Evolutionary conservation across 1,284 basidiomycete genomes (phyloP).

Genomic region (Rhodotorula sp.): DNA sequence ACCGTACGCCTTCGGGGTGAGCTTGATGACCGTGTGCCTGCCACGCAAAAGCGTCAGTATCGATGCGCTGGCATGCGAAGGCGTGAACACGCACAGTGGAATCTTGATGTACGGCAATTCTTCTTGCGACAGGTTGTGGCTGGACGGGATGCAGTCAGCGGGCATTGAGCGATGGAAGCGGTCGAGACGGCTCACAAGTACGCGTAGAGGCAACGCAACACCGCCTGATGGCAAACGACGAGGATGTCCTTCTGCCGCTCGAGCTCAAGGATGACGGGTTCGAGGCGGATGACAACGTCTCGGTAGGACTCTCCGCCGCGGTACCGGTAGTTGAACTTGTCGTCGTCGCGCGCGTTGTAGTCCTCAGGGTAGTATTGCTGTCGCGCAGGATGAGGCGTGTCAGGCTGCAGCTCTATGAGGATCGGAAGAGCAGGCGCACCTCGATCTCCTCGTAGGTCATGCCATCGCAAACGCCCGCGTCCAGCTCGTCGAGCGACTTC

Average conservation of each 20-base stretch:
- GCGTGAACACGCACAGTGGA: constrained; percentile 45
- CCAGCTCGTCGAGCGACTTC: constrained; percentile 97
- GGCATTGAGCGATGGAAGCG: constrained; percentile 13
- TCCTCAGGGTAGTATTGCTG: constrained; percentile 95
- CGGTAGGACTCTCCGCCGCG: constrained; percentile 87
- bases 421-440: too few relatives aligned
- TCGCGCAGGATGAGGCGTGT: too few relatives aligned
- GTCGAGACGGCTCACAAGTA: constrained; percentile 52
- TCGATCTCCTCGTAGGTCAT: constrained; percentile 99
- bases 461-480: constrained; percentile 97
- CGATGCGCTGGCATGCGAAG: too few relatives aligned
- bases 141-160: constrained; percentile 47
- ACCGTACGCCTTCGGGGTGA: constrained; percentile 97
- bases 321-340: constrained; percentile 99
- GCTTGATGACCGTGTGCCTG: constrained; percentile 88
- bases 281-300: constrained; percentile 63
- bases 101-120: constrained; percentile 95
- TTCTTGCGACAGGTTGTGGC: constrained; percentile 85
- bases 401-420: too few relatives aligned
- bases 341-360: constrained; percentile 96
- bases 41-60: too few relatives aligned
- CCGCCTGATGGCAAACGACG: constrained; percentile 95
- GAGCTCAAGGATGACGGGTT: constrained; percentile 98
- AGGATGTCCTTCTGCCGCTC: constrained; percentile 96
- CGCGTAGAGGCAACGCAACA: constrained; percentile 72